These are phyloP conservation scores for Starmerella floris DNA, from an alignment of 805 yeast genomes.

Conservation along the genomic window DNA sequence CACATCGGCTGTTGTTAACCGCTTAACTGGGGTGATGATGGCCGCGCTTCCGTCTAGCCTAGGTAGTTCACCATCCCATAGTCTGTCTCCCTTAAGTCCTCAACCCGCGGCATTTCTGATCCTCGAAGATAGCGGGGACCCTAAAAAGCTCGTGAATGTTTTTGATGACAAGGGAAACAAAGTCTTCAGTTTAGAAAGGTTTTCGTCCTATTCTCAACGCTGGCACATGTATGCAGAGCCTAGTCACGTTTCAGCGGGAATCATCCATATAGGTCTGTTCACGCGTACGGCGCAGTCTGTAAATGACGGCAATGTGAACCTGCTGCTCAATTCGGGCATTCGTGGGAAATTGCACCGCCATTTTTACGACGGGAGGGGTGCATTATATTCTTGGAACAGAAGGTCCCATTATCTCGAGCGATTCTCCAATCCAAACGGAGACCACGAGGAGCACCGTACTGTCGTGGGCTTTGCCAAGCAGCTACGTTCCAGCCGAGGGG, in stretches of 20 bases:
- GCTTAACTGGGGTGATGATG: slow-evolving; percentile 1
- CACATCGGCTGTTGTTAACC: neutral
- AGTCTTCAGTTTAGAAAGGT: slow-evolving; percentile 40
- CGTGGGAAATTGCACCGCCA: slow-evolving; percentile 26
- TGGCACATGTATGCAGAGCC: slow-evolving; percentile 42
- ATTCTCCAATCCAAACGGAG: slow-evolving; percentile 42
- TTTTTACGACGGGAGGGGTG: slow-evolving; percentile 41
- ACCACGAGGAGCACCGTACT: slow-evolving; percentile 41
- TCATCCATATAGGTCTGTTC: slow-evolving; percentile 38
- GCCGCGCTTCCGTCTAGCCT: slow-evolving; percentile 4
- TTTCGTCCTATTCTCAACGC: slow-evolving; percentile 35
- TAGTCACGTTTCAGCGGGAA: slow-evolving; percentile 36
- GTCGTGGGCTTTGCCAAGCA: slow-evolving; percentile 43
- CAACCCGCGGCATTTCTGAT: slow-evolving; percentile 33
- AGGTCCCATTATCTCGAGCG: slow-evolving; percentile 40
- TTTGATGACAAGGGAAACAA: slow-evolving; percentile 36
- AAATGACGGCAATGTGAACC: slow-evolving; percentile 31
- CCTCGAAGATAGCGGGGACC: slow-evolving; percentile 38
- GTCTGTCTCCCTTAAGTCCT: neutral
- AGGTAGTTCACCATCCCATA: slow-evolving; percentile 3
- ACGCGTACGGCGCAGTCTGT: slow-evolving; percentile 35
- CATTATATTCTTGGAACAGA: slow-evolving; percentile 43
- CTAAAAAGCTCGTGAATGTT: slow-evolving; percentile 36
- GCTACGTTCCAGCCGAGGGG: slow-evolving; percentile 46
- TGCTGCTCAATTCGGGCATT: slow-evolving; percentile 31